Percentiles rank a stretch among this genome's conserved stretches.
Evolutionary conservation across 768 basidiomycete genomes (phyloP).

Genomic region (Suillus hirtellus): DNA sequence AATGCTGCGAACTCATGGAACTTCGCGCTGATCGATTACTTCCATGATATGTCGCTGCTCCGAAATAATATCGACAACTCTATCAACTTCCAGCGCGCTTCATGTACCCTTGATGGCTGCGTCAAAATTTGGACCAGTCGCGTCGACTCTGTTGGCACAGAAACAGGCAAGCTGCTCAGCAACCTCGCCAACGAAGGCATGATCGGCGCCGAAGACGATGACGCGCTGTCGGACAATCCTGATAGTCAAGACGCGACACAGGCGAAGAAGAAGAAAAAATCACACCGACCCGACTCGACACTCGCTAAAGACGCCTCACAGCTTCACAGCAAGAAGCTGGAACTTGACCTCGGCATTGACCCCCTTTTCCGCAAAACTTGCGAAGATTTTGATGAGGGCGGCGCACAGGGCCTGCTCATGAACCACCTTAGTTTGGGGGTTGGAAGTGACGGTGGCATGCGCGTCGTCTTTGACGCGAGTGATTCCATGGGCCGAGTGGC

Average conservation of each 20-base stretch:
- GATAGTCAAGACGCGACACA: constrained; percentile 67
- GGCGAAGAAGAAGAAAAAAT: constrained; percentile 58
- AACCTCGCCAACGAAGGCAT: constrained; percentile 76
- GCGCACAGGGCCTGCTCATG: constrained; percentile 94
- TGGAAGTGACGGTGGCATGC: constrained; percentile 76
- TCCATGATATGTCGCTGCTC: constrained; percentile 95
- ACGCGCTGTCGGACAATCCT: constrained; percentile 56
- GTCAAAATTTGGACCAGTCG: constrained; percentile 99
- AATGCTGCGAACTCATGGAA: constrained; percentile 97
- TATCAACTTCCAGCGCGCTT: constrained; percentile 99
- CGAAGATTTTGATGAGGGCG: constrained; percentile 98
- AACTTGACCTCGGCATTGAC: constrained; percentile 94
- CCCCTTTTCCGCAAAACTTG: constrained; percentile 97
- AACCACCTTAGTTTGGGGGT: constrained; percentile 85
- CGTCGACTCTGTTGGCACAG: constrained; percentile 95
- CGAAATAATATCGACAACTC: constrained; percentile 92
- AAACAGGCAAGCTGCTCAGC: constrained; percentile 91
- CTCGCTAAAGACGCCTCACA: constrained; percentile 85
- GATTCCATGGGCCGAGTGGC: constrained; percentile 81
- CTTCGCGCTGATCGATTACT: constrained; percentile 97
- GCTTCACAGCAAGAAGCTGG: constrained; percentile 87
- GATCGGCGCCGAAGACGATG: constrained; percentile 58
- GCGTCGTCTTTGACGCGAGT: constrained; percentile 95
- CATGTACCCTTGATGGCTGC: constrained; percentile 95
- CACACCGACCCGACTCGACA: constrained; percentile 74